Conservation (phyloP, 371 early-diverging fungal species). For the Zancudomyces culisetae region DNA sequence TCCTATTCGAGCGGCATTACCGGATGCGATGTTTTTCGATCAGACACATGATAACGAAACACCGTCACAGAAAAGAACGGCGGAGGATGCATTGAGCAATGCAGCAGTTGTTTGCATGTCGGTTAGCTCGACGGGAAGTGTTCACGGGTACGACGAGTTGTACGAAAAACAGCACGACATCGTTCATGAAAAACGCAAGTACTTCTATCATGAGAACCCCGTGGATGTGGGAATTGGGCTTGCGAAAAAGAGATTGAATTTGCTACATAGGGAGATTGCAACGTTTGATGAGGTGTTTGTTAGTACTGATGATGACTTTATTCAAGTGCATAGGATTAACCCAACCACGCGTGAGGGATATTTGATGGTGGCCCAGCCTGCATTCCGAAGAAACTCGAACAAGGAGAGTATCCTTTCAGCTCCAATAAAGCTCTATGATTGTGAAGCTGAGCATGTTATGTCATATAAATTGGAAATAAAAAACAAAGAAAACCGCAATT, state of each 20-base stretch:
- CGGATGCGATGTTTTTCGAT: conserved; percentile 93
- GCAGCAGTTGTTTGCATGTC: conserved; percentile 81
- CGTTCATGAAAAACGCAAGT: conserved; percentile 66
- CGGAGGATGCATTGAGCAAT: conserved; percentile 75
- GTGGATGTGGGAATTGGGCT: conserved; percentile 35
- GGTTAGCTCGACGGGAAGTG: conserved; percentile 77
- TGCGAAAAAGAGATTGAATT: conserved; percentile 52
- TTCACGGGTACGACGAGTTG: conserved; percentile 90
- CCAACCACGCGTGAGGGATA: conserved; percentile 80
- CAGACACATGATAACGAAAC: conserved; percentile 97
- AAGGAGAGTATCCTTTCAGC: conserved; percentile 19
- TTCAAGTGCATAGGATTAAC: conserved; percentile 79
- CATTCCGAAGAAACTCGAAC: conserved; percentile 40
- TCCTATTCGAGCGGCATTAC: conserved; percentile 33
- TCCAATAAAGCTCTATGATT: conserved; percentile 42
- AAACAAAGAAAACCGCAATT: conserved; percentile 8
- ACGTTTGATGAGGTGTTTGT: conserved; percentile 77
- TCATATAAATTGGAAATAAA: conserved; percentile 26
- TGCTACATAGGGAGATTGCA: conserved; percentile 62
- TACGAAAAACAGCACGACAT: conserved; percentile 70
- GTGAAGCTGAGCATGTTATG: conserved; percentile 29
- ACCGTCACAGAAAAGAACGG: conserved; percentile 72
- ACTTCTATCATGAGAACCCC: conserved; percentile 30
- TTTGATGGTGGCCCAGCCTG: conserved; percentile 68
- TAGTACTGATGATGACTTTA: conserved; percentile 79